phyloP scores from a whole-genome alignment of 2,329 filamentous ascomycete genomes.

The Cyclaneusma minus region DNA sequence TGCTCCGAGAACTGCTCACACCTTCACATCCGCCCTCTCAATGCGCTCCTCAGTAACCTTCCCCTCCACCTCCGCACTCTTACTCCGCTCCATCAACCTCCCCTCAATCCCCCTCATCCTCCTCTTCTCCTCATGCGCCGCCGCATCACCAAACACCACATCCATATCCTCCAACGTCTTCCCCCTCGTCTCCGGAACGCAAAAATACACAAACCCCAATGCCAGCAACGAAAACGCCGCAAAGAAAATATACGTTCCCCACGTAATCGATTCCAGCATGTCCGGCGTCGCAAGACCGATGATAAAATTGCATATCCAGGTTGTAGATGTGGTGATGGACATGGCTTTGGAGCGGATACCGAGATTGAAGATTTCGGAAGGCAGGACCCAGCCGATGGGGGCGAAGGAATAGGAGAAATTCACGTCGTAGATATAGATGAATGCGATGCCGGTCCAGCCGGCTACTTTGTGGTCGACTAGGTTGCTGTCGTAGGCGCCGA shows the following conservation, averaged over 20 bases:
- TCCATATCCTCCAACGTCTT: conserved; percentile 42
- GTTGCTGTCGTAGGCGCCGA: conserved; percentile 29
- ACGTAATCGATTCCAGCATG: conserved; percentile 35
- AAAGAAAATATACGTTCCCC: conserved; percentile 45
- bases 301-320: conserved; percentile 43
- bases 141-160: conserved; percentile 24
- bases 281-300: conserved; percentile 37
- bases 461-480: conserved; percentile 30
- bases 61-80: conserved; percentile 7
- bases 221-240: conserved; percentile 33
- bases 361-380: conserved; percentile 42
- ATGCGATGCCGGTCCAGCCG: conserved; percentile 42
- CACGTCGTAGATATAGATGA: conserved; percentile 39
- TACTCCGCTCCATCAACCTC: no score
- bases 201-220: conserved; percentile 32
- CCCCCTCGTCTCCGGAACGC: conserved; percentile 42
- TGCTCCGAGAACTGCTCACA: conserved; percentile 1
- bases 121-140: conserved; percentile 20
- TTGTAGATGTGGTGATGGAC: conserved; percentile 38
- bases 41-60: conserved; percentile 7
- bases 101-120: conserved; percentile 10
- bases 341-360: conserved; percentile 45
- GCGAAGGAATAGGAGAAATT: conserved; percentile 25
- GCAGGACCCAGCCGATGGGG: conserved; percentile 38
- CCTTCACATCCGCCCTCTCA: conserved; percentile 2